Conservation (phyloP, 192 early-diverging fungal species). For the Gonapodya sp. region DNA sequence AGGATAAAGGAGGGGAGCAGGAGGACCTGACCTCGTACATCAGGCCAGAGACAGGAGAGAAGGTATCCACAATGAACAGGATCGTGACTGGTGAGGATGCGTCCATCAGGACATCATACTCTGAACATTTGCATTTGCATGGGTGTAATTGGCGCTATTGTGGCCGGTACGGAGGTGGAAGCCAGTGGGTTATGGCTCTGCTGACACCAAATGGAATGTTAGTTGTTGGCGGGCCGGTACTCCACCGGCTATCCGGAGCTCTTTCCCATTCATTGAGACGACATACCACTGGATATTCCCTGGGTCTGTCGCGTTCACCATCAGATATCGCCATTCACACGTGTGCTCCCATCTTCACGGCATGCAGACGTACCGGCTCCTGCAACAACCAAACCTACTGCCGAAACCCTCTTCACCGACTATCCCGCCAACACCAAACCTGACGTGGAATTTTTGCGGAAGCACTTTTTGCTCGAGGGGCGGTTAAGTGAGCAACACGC, state of each 20-base stretch:
- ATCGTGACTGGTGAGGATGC: conserved; percentile 56
- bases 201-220: no score
- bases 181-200: no score
- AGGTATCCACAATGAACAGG: conserved; percentile 63
- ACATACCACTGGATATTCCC: no score
- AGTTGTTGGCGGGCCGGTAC: no score
- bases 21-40: background rate
- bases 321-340: no score
- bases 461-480: conserved; percentile 3
- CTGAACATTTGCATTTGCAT: background rate
- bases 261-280: no score
- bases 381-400: conserved; percentile 39
- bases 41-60: conserved; percentile 35
- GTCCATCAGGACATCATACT: background rate
- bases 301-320: no score
- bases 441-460: background rate
- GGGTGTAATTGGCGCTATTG: background rate
- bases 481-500: conserved; percentile 10
- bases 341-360: no score
- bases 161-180: background rate
- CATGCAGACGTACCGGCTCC: conserved; percentile 50
- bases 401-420: conserved; percentile 50
- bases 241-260: no score
- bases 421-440: conserved; percentile 20
- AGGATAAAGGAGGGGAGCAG: background rate